Evolutionary conservation across 2,329 filamentous ascomycete genomes (phyloP), one percentile per base, ranked within the genome.

Genomic region (Zymoseptoria pseudotritici): DNA sequence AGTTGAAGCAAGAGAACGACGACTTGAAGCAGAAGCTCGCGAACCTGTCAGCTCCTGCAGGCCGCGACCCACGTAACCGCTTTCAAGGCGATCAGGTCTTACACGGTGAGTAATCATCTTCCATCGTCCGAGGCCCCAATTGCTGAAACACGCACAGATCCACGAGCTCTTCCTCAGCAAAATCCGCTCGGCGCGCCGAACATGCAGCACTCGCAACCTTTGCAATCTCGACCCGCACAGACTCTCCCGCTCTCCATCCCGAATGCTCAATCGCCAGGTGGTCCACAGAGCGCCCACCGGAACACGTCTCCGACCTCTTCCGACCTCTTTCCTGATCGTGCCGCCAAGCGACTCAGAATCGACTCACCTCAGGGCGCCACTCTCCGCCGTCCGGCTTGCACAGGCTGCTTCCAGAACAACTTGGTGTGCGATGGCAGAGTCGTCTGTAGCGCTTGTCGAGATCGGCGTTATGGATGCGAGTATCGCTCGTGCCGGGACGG

Each of bases 401-500:
- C 53, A 31, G 58, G 58, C 54, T 59, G 58, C 54, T 59, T 56
- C 29, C 53, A 55, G 49, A 36, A 19, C 11, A 53, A 50, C 51
- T 20, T 46, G 4, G 24, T 19, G 13, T 59, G 58, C 17, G 54
- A 59, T 53, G 58, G 53, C n/a, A 51, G 36, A 9, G 21, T 54
- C 2, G 58, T 42, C 13, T 59, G 58, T 29, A 53, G 54, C 20
- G 50, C 53, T 17, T 59, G 58, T 13, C 22, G 24, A 20, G 54
- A 46, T 49, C 36, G 58, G 17, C 13, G 26, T 24, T 59, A 59
- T 56, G 53, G 58, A 17, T 59, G 58, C 54, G 58, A 59, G 54
- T 59, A 59, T 26, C 55, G 54, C 17, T 54, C 53, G 49, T 59
- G 58, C 58, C 56, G 58, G 54, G 54, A 59, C 19, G 53, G 53